Base-by-base conservation (phyloP, 352 stramenopile genomes). In the Globisporangium iwayamae region DNA sequence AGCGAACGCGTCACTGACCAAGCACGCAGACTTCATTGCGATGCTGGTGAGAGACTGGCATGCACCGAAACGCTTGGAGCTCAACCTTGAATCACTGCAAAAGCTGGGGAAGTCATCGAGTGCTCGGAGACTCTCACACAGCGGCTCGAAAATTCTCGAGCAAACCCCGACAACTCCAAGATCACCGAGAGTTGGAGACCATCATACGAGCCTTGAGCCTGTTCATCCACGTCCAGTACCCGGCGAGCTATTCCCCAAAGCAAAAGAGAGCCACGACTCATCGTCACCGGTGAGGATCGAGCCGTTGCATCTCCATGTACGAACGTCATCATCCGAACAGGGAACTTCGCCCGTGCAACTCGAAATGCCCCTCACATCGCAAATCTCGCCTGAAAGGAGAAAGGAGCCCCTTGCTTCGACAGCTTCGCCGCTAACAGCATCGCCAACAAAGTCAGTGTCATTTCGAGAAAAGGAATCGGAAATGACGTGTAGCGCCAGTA, bases 51-150 rank as follows among this genome's bases (percentile, higher is more conserved):
- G 68, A 0, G 78, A 86, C 30, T 92, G 83, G 83, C 78, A 88
- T 11, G 71, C 79, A 1, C 75, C 79, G 0, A 87, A 85, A 38
- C 79, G 81, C 18, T 67, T 92, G 1, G 79, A 92, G 45, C 72
- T 92, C 43, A 92, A 89, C 65, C 67, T 89, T 38, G 83, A 90
- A 63, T 83, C 83, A 9, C 69, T 92, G 7, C 81, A 90, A 28
- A 85, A 82, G 25, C 25, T 79, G 18, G 68, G 52, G 20, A 73
- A 73, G 32, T 11, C 57, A 0, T 6, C 39, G 20, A 76, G 66
- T 28, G 11, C 34, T 7, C 58, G 62, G 8, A 60, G 10, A 56
- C 48, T 68, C 7, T 68, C 39, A 22, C 63, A 63, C 0, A 56
- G 55, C 30, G 47, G 20, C 18, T n/a, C 62, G 14, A 63, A 63